Evolutionary conservation across 805 yeast genomes (phyloP).

Genomic region (Lipomyces chichibuensis): DNA sequence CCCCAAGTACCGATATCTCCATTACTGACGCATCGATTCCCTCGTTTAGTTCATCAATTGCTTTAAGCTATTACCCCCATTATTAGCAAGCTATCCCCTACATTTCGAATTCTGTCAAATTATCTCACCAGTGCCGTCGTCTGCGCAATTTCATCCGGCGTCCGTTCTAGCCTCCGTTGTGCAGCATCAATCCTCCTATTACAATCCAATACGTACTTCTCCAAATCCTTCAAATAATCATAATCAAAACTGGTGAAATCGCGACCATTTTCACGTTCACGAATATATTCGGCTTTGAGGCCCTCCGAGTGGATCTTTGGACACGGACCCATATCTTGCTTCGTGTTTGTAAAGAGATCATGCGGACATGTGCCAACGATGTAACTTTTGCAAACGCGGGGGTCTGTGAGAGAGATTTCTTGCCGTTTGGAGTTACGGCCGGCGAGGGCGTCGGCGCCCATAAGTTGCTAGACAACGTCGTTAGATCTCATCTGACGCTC

Average conservation of each 20-base stretch:
- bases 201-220: constrained; percentile 65
- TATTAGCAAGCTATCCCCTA: neutral
- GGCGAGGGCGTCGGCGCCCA: constrained; percentile 57
- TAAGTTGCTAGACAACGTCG: constrained; percentile 53
- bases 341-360: constrained; percentile 79
- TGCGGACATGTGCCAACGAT: constrained; percentile 86
- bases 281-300: constrained; percentile 69
- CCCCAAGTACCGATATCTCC: constrained; percentile 34
- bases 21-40: constrained; percentile 28
- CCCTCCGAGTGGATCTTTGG: constrained; percentile 75
- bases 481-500: neutral
- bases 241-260: constrained; percentile 53
- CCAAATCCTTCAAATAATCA: constrained; percentile 53
- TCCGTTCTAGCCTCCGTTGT: constrained; percentile 64
- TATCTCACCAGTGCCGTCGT: constrained; percentile 37
- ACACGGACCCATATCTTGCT: constrained; percentile 80
- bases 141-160: constrained; percentile 70
- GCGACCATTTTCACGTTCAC: constrained; percentile 47
- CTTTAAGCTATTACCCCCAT: constrained; percentile 20
- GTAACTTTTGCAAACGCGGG: constrained; percentile 74
- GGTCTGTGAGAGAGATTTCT: constrained; percentile 53
- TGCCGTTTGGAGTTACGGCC: constrained; percentile 45
- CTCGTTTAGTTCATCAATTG: constrained; percentile 34
- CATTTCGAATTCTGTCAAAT: constrained; percentile 22
- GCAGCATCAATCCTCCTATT: constrained; percentile 67